phyloP scores from a whole-genome alignment of 768 basidiomycete genomes.

The Serendipita vermifera region DNA sequence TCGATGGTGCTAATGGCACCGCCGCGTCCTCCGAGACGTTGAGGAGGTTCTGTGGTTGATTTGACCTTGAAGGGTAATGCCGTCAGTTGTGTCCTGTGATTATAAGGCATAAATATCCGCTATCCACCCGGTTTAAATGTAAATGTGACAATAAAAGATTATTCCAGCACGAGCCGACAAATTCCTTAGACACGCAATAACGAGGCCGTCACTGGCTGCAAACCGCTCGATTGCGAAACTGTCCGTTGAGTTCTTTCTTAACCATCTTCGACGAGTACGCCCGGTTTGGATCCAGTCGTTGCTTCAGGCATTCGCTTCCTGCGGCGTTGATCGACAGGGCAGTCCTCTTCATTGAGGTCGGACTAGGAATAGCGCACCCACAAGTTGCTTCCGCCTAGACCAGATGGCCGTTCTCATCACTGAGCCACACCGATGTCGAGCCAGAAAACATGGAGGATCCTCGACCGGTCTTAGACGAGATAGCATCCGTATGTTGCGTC shows the following conservation, averaged over 20 bases:
- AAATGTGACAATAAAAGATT: too few species aligned
- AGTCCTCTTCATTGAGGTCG: conserved; percentile 66
- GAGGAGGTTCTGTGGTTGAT: too few species aligned
- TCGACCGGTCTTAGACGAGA: conserved; percentile 27
- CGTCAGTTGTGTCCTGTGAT: too few species aligned
- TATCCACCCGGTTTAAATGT: too few species aligned
- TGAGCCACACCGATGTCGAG: not conserved
- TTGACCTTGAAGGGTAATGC: too few species aligned
- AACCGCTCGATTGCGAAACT: too few species aligned
- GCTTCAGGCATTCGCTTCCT: conserved; percentile 66
- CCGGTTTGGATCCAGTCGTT: conserved; percentile 39
- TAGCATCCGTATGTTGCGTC: conserved; percentile 26
- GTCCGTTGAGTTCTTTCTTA: not conserved
- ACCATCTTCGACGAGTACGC: not conserved
- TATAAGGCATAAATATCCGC: too few species aligned
- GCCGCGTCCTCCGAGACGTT: too few species aligned
- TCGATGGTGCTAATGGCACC: too few species aligned
- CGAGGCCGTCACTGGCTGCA: too few species aligned
- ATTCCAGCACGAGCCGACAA: too few species aligned
- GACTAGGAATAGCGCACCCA: conserved; percentile 77
- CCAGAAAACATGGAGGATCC: not conserved
- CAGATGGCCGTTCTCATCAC: not conserved
- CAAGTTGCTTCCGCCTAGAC: conserved; percentile 73
- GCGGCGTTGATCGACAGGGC: conserved; percentile 65
- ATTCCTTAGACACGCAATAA: too few species aligned